Evolutionary conservation across 2,329 filamentous ascomycete species (phyloP).

Genomic region (Trichoderma sp.): DNA sequence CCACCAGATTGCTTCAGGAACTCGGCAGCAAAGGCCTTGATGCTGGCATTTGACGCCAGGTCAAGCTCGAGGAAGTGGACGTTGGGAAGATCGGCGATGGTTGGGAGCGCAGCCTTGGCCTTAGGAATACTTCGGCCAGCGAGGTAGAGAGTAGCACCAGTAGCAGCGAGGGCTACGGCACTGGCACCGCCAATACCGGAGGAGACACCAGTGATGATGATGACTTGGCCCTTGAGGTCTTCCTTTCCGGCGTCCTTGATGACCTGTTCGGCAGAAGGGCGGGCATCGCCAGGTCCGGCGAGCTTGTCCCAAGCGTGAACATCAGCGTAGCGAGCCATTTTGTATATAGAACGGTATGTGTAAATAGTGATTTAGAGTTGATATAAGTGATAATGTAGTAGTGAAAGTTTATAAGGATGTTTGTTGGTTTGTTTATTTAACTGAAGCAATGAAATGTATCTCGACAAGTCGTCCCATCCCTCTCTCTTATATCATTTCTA

Average conservation of each 20-base stretch:
- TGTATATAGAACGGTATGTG: neutral
- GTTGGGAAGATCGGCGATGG: constrained; percentile 18
- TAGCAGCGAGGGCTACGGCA: constrained; percentile 40
- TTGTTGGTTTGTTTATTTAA: neutral
- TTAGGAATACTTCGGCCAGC: constrained; percentile 24
- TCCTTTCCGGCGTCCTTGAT: constrained; percentile 35
- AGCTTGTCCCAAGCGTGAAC: constrained; percentile 35
- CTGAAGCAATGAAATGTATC: neutral
- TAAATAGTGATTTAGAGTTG: neutral
- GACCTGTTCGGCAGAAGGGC: constrained; percentile 39
- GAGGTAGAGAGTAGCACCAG: constrained; percentile 28
- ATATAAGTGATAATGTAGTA: neutral
- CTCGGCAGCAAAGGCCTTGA: constrained; percentile 25
- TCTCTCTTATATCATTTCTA: neutral
- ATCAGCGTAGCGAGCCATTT: constrained; percentile 22
- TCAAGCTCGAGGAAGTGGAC: constrained; percentile 25
- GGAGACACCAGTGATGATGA: constrained; percentile 43
- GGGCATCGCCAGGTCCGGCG: constrained; percentile 35
- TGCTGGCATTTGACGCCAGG: constrained; percentile 26
- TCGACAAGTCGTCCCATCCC: neutral
- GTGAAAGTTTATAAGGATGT: neutral
- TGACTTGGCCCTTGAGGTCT: constrained; percentile 36
- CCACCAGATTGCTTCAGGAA: constrained; percentile 20
- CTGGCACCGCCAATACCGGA: constrained; percentile 44
- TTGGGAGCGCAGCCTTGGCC: constrained; percentile 16